Evolutionary conservation across 352 stramenopile genomes (phyloP), one percentile per base, ranked within the genome.

Genomic region (Pythium phragmitis): DNA sequence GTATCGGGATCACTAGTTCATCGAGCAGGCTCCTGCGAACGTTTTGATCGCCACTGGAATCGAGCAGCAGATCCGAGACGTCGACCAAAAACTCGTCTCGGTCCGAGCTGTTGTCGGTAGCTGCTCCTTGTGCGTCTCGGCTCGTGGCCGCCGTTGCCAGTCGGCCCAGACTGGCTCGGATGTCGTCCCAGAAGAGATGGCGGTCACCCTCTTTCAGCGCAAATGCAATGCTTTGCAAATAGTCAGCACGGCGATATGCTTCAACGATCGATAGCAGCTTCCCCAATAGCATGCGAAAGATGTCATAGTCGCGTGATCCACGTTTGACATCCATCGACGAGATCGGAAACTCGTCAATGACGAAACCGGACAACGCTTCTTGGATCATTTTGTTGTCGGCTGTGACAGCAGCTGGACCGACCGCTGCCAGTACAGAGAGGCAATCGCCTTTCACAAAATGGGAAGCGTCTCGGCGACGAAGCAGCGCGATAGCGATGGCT

Each of bases 281-380:
- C 2, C 46, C 49, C 42, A 92, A 83, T 2, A 94, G 63, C 43
- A 84, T 63, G 2, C 58, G 59, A 45, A 86, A 93, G 0, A 86
- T 63, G 57, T 89, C 82, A 63, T 79, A 90, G 28, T 91, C 84
- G 19, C 85, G 83, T 6, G 84, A 83, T 1, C 76, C 79, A 37
- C 56, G 58, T 6, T 72, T 70, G 5, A 93, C 82, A 68, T 94
- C 86, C 23, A 66, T 73, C n/a, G 86, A 94, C 28, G 74, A 61
- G 39, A 93, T 87, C 5, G 84, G 86, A 57, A 94, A 92, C 37
- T 92, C 82, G 26, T 89, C 76, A 11, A 88, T 74, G 45, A 90
- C 69, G 55, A 94, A 88, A 14, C 30, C 45, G 17, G 75, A 48
- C 1, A 92, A 47, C 21, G 71, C 70, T 16, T 77, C 65, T 43